Base-by-base conservation (phyloP, 371 early-diverging fungal species). In the Mucor sp. region DNA sequence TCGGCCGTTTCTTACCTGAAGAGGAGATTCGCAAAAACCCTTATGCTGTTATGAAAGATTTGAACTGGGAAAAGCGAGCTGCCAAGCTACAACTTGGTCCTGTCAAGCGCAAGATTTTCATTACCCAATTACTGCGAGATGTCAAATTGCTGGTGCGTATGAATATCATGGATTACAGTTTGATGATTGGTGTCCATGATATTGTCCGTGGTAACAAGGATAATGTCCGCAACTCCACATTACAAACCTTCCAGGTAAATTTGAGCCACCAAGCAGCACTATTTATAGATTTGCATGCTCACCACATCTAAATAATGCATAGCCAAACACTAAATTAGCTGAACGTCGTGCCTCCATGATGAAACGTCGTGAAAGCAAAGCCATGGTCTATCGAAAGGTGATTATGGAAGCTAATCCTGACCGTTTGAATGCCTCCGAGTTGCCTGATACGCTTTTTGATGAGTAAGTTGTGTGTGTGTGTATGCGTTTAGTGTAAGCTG, bases 171-270 rank as follows among this genome's bases (percentile, higher is more conserved):
- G 91, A 87, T 80, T 98, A 98, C 76, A 94, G 94, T 72, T 79
- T 98, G 60, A 81, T 98, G 44, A 79, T 97, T 43, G 97, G 98
- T 17, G 83, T 94, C 23, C 97, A 97, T 74, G 92, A 96, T 74
- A 75, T 85, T 68, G 81, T 81, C 15, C 85, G 90, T 32, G 96
- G 95, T 44, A 96, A 97, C 77, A 84, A 82, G 65, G 90, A 93
- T 60, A 90, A 90, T 66, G 88, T 97, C 39, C 91, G 95, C 66
- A 94, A 95, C 77, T 87, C 86, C 27, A 92, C 93, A 15, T 87
- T 96, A 50, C 83, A 90, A 35, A 90, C 94, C 44, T 76, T 76
- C 63, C 76, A 84, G 79, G 71, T 71, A 67, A 67, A 25, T 50
- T 50, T 50, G 23, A 14, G 23, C 23, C 50, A 25, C 23, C 7